Evolutionary conservation across 371 early-diverging fungal genomes (phyloP).

Genomic region (Parasitella parasitica): DNA sequence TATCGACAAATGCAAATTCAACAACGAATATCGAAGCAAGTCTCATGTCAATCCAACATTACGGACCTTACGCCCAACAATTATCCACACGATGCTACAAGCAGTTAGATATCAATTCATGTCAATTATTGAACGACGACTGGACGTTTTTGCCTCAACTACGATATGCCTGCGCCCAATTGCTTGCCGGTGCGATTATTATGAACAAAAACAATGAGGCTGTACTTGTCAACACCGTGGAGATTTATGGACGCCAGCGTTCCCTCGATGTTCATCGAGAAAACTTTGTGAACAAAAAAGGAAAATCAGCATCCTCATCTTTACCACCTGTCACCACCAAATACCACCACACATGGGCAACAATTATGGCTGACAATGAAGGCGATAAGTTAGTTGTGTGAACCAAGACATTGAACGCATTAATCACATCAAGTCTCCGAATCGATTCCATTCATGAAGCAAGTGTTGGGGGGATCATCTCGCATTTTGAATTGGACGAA

Average conservation of each 20-base stretch:
- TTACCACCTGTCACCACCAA: conserved; percentile 14
- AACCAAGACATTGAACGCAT: conserved; percentile 21
- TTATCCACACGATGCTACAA: conserved; percentile 15
- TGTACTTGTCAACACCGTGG: conserved; percentile 18
- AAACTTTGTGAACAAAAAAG: conserved; percentile 6
- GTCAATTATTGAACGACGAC: conserved; percentile 24
- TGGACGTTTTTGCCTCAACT: conserved; percentile 23
- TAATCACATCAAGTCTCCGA: conserved; percentile 24
- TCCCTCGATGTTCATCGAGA: conserved; percentile 7
- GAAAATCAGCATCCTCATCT: conserved; percentile 8
- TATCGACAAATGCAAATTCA: conserved; percentile 14
- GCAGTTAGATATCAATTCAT: conserved; percentile 3
- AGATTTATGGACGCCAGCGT: conserved; percentile 6
- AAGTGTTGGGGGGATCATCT: too few species aligned
- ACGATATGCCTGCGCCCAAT: conserved; percentile 20
- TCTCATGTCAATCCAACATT: conserved; percentile 15
- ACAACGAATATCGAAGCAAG: conserved; percentile 16
- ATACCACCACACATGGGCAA: conserved; percentile 17
- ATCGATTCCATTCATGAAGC: too few species aligned
- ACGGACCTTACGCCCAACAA: conserved; percentile 13
- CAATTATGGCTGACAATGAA: conserved; percentile 12
- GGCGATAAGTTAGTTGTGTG: conserved; percentile 2
- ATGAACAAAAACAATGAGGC: conserved; percentile 22
- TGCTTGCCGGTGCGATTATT: conserved; percentile 22
- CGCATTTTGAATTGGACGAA: too few species aligned